Conservation (phyloP, 176 grass and related monocot species). For the Zea luxurians region DNA sequence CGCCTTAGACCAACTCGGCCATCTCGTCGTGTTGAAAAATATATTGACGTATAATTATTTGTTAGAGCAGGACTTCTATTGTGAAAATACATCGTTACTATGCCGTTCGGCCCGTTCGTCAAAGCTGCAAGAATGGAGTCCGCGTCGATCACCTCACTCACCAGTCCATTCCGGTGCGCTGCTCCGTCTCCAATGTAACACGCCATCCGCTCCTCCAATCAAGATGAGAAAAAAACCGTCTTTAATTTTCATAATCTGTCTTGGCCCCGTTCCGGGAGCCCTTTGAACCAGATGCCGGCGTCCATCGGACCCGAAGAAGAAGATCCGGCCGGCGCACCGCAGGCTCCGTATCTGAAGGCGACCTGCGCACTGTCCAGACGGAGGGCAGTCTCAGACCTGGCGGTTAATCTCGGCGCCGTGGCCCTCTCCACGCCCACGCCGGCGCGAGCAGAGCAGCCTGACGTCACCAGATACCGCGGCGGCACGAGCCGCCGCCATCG, state of each 20-base stretch:
- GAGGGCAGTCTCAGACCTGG: slow-evolving; percentile 43
- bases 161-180: neutral
- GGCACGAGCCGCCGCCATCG: no score
- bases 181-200: slow-evolving; percentile 35
- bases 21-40: neutral
- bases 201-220: neutral
- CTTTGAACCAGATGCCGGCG: slow-evolving; percentile 26
- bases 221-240: neutral
- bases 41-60: no score
- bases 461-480: slow-evolving; percentile 53
- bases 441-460: slow-evolving; percentile 56
- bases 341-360: slow-evolving; percentile 6
- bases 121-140: slow-evolving; percentile 11
- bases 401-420: slow-evolving; percentile 33
- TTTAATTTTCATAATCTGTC: neutral
- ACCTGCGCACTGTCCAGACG: slow-evolving; percentile 49
- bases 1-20: slow-evolving; percentile 98
- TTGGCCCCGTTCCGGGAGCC: neutral
- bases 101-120: no score
- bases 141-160: neutral
- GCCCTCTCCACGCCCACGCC: slow-evolving; percentile 23
- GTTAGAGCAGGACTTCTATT: no score
- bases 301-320: slow-evolving; percentile 28
- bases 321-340: neutral
- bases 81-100: no score